Percentiles rank a stretch among this genome's conserved stretches.
Conservation (phyloP, 768 basidiomycete species). For the Calocybe cyanea region DNA sequence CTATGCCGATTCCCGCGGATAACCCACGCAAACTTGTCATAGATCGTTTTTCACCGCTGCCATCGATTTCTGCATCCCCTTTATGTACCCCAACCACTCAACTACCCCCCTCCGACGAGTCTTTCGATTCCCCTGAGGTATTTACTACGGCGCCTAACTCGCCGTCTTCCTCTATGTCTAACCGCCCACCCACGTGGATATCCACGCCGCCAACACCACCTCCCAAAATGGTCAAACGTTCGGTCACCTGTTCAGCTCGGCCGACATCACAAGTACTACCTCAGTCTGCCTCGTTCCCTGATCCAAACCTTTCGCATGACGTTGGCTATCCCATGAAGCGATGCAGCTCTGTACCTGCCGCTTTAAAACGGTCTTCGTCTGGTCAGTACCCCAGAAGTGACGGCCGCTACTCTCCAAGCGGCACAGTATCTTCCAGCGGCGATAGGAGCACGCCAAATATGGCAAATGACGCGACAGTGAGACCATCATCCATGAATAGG, state of each 20-base stretch:
- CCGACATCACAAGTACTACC: constrained; percentile 30
- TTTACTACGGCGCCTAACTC: constrained; percentile 20
- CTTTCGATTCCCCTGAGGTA: constrained; percentile 11
- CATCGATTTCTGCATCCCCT: constrained; percentile 60
- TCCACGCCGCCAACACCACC: constrained; percentile 59
- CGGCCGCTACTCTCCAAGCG: background rate
- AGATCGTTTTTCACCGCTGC: constrained; percentile 44
- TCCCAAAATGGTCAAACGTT: constrained; percentile 35
- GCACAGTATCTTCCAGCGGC: background rate
- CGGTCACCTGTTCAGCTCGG: constrained; percentile 29
- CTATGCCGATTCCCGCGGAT: constrained; percentile 7
- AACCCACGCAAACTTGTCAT: constrained; percentile 23
- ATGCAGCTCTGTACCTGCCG: constrained; percentile 38
- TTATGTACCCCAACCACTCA: constrained; percentile 45
- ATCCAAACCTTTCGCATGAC: constrained; percentile 31
- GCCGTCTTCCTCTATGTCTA: constrained; percentile 18
- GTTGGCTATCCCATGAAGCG: constrained; percentile 28
- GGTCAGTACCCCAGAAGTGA: constrained; percentile 13
- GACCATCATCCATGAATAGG: constrained; percentile 6
- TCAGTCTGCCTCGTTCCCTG: constrained; percentile 45
- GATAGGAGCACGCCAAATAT: background rate
- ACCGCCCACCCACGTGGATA: constrained; percentile 47
- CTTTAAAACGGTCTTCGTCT: constrained; percentile 21
- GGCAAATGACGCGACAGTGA: constrained; percentile 5
- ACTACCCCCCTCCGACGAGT: constrained; percentile 13